These are phyloP conservation scores for Corchorus olitorius DNA, from an alignment of 345 rosid genomes.

Conservation along the genomic window DNA sequence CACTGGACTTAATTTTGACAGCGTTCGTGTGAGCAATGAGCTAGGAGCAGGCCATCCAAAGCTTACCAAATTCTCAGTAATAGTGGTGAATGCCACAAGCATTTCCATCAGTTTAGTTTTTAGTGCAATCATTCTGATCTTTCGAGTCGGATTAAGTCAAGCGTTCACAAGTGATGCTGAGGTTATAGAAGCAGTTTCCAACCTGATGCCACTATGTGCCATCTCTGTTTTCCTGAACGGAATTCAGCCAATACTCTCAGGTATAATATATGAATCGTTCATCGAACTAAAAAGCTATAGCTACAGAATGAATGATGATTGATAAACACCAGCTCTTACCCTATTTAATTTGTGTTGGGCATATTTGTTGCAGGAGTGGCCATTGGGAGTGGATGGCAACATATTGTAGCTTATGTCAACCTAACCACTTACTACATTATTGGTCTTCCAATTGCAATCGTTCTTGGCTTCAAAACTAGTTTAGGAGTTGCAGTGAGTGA, in stretches of 20 bases:
- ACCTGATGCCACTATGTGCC: slow-evolving; percentile 72
- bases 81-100: slow-evolving; percentile 68
- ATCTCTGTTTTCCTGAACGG: slow-evolving; percentile 80
- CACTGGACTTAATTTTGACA: slow-evolving; percentile 19
- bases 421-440: slow-evolving; percentile 68
- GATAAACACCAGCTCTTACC: not conserved
- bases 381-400: slow-evolving; percentile 95
- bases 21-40: slow-evolving; percentile 87
- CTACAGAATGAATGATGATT: no score
- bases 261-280: not conserved
- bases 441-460: slow-evolving; percentile 87
- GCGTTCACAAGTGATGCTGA: slow-evolving; percentile 63
- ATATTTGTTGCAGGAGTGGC: slow-evolving; percentile 64
- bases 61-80: slow-evolving; percentile 73
- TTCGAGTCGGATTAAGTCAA: slow-evolving; percentile 57
- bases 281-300: no score
- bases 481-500: slow-evolving; percentile 74
- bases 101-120: slow-evolving; percentile 60
- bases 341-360: not conserved
- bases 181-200: slow-evolving; percentile 64
- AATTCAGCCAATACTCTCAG: slow-evolving; percentile 75
- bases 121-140: slow-evolving; percentile 47
- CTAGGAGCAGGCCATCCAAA: slow-evolving; percentile 82
- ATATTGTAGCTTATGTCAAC: slow-evolving; percentile 79
- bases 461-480: slow-evolving; percentile 80